phyloP scores from a whole-genome alignment of 2,329 filamentous ascomycete species.

The Beauveria sp. region DNA sequence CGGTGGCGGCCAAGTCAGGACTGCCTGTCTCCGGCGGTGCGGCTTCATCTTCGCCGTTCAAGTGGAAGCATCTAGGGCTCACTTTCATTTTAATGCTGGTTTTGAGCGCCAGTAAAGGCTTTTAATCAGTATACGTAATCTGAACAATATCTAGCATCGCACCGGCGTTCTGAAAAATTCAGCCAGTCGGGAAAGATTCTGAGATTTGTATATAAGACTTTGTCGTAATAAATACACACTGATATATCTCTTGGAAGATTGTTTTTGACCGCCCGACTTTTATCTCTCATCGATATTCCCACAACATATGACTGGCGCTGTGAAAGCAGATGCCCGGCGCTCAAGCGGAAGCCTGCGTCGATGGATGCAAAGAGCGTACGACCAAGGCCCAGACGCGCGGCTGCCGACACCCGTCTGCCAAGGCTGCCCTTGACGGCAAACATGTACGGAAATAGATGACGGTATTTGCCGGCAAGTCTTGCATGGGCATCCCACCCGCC shows the following conservation, averaged over 20 bases:
- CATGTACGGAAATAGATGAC: neutral
- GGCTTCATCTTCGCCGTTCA: neutral
- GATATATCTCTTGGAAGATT: no score
- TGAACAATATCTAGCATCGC: neutral
- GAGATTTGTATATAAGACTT: neutral
- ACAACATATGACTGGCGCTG: no score
- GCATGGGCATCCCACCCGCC: no score
- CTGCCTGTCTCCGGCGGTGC: constrained; percentile 16
- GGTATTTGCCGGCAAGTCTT: no score
- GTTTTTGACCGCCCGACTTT: no score
- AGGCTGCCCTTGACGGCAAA: constrained; percentile 25
- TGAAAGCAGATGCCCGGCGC: constrained; percentile 16
- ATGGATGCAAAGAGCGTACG: constrained; percentile 5
- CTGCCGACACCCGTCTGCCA: constrained; percentile 37
- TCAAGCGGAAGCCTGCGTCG: constrained; percentile 30
- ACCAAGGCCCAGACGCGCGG: constrained; percentile 42
- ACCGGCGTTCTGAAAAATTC: neutral
- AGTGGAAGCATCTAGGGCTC: neutral
- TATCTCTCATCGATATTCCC: no score
- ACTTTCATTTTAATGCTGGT: neutral
- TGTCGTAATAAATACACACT: no score
- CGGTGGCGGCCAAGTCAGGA: constrained; percentile 42
- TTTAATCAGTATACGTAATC: neutral
- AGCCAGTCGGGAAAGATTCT: neutral
- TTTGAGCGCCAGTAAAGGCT: neutral